A percentile compares a stretch with the other conserved stretches of the same genome.
Evolutionary conservation across 441 rosid species (phyloP).

Genomic region (Kokia cookei): DNA sequence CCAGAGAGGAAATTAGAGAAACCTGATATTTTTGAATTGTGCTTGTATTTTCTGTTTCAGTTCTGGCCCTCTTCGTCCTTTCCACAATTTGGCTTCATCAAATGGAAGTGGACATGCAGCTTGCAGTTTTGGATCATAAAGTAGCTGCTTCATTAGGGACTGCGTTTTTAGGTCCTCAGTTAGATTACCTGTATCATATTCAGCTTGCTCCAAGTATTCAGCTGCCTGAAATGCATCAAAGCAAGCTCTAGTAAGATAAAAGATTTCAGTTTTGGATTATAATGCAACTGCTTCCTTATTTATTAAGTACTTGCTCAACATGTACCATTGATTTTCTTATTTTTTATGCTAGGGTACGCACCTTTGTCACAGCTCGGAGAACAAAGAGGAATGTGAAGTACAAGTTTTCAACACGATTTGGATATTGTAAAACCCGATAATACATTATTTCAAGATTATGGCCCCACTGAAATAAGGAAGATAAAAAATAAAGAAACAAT

Average conservation of each 20-base stretch:
- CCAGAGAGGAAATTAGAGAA: background rate
- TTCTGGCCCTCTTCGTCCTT: constrained; percentile 86
- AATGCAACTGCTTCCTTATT: background rate
- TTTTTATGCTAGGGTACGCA: constrained; percentile 18
- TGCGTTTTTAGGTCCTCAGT: constrained; percentile 69
- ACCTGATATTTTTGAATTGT: constrained; percentile 92
- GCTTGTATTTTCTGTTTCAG: constrained; percentile 69
- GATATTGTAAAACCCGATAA: constrained; percentile 70
- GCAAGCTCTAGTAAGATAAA: background rate
- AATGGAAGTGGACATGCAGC: constrained; percentile 89
- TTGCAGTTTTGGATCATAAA: constrained; percentile 56
- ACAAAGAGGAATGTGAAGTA: constrained; percentile 86
- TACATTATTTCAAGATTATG: constrained; percentile 64
- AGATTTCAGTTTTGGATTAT: background rate
- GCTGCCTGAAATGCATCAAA: constrained; percentile 51
- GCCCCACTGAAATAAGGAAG: constrained; percentile 69
- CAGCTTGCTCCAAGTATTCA: constrained; percentile 73
- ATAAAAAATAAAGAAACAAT: constrained; percentile 3
- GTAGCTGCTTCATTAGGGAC: constrained; percentile 66
- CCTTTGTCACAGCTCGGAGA: constrained; percentile 85
- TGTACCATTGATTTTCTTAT: background rate
- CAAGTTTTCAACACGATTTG: constrained; percentile 74
- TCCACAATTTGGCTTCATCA: constrained; percentile 92
- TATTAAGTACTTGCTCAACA: background rate
- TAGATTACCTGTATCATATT: constrained; percentile 65